Evolutionary conservation across 495 filamentous ascomycete species (phyloP), one percentile per base, ranked within the genome.

Genomic region (Hypoxylon fuscum): DNA sequence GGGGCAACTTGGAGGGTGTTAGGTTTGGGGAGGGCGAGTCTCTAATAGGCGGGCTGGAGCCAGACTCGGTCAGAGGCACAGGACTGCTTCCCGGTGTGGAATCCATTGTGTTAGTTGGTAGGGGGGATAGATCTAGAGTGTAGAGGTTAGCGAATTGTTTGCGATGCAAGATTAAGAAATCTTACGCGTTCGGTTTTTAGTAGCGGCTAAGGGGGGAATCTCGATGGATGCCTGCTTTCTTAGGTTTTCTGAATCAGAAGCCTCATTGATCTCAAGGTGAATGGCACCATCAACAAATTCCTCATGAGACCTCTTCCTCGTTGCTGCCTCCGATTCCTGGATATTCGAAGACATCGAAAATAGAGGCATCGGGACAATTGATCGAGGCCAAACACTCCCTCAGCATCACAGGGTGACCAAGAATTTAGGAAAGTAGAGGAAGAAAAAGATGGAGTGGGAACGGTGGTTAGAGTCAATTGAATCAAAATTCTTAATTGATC

Each of bases 261-360:
- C 9, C 9, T 67, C 52, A 9, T 47, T 41, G 1, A 60, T 44
- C 14, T 41, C 15, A 6, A 56, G 34, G 12, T 50, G 43, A 49
- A 31, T 34, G 6, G 48, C 5, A 31, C 58, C 55, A 12, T 69
- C 67, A 1, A 69, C 22, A 34, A 76, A 78, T 7, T 77, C 75
- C 10, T 72, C 53, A 55, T 74, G 75, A 8, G 64, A 64, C 45
- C 76, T 66, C 64, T 80, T 78, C 18, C 68, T 62, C 18, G 49
- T 41, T 14, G 53, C 55, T 10, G 64, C 54, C 9, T 76, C 73
- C 41, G 65, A 50, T 40, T 74, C 71, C 44, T 77, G 68, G 6
- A 74, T 59, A 41, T 74, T 75, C 18, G 71, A 66, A 11, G 76
- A 76, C 52, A 76, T 68, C 5, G 69, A 53, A 38, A 72, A 60